phyloP scores from a whole-genome alignment of 257 asterid genomes.

The Salvia splendens region DNA sequence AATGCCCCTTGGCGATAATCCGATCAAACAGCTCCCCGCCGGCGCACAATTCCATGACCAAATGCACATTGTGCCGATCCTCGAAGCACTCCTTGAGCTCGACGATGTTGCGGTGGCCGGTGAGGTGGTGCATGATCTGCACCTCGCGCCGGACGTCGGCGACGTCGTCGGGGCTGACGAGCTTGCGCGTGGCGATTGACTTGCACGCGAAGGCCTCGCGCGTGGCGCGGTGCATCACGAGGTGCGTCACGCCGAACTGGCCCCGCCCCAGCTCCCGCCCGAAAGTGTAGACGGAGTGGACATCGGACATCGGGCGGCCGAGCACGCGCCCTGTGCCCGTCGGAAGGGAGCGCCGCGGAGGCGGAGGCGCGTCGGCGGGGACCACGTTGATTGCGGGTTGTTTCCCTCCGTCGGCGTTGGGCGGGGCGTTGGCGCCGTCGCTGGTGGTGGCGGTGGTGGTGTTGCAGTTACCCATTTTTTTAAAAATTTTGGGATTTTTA shows the following conservation, averaged over 20 bases:
- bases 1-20: slow-evolving; percentile 78
- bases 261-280: slow-evolving; percentile 93
- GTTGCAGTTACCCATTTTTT: slow-evolving; percentile 70
- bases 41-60: slow-evolving; percentile 86
- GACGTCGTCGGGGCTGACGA: slow-evolving; percentile 61
- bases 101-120: slow-evolving; percentile 78
- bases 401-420: slow-evolving; percentile 31
- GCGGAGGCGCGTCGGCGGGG: slow-evolving; percentile 58
- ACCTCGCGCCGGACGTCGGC: slow-evolving; percentile 90
- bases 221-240: slow-evolving; percentile 64
- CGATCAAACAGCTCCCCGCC: slow-evolving; percentile 89
- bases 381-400: slow-evolving; percentile 47
- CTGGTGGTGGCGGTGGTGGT: slow-evolving; percentile 49
- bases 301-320: slow-evolving; percentile 74
- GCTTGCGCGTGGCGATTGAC: slow-evolving; percentile 84
- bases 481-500: slow-evolving; percentile 25
- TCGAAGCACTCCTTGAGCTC: slow-evolving; percentile 81
- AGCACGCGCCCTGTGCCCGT: slow-evolving; percentile 73
- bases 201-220: slow-evolving; percentile 69
- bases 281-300: slow-evolving; percentile 60
- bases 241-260: slow-evolving; percentile 83
- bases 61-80: slow-evolving; percentile 71
- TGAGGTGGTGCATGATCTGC: slow-evolving; percentile 92
- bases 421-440: slow-evolving; percentile 37
- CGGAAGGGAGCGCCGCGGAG: slow-evolving; percentile 65